Evolutionary conservation across 352 stramenopile species (phyloP).

Genomic region (Phytophthora europaea): DNA sequence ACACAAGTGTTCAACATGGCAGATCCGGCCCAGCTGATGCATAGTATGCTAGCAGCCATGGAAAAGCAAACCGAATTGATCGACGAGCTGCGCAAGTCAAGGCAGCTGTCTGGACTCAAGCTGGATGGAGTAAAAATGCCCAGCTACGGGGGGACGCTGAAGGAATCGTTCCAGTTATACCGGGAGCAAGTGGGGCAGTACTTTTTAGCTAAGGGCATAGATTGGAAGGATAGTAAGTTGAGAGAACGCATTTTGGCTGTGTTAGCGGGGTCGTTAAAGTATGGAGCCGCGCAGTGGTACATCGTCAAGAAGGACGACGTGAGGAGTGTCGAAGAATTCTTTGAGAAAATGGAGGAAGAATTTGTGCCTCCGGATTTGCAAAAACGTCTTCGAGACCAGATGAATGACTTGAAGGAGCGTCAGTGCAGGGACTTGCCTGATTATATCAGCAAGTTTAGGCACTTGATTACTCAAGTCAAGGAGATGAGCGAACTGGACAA

Average conservation of each 20-base stretch:
- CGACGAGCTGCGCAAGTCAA: constrained; percentile 7
- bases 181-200: constrained; percentile 13
- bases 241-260: constrained; percentile 2
- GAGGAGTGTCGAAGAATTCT: constrained; percentile 24
- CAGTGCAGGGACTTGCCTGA: constrained; percentile 20
- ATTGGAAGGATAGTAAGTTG: constrained; percentile 16
- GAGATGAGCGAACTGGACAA: constrained; percentile 21
- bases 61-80: constrained; percentile 1
- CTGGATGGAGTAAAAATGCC: constrained; percentile 13
- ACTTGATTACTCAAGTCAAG: constrained; percentile 21
- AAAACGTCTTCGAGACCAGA: constrained; percentile 17
- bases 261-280: constrained; percentile 15
- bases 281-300: constrained; percentile 24
- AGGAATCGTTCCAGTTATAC: constrained; percentile 11
- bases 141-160: constrained; percentile 2
- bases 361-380: constrained; percentile 21
- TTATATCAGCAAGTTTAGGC: constrained; percentile 9
- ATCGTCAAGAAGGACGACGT: constrained; percentile 18
- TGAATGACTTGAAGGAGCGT: constrained; percentile 16
- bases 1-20: no score
- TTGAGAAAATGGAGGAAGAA: constrained; percentile 13
- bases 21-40: constrained; percentile 7
- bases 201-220: constrained; percentile 21
- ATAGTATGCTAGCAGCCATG: constrained; percentile 7
- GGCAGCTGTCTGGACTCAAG: constrained; percentile 1